Conservation (phyloP, 768 basidiomycete genomes). For the Amanita jacksonii region DNA sequence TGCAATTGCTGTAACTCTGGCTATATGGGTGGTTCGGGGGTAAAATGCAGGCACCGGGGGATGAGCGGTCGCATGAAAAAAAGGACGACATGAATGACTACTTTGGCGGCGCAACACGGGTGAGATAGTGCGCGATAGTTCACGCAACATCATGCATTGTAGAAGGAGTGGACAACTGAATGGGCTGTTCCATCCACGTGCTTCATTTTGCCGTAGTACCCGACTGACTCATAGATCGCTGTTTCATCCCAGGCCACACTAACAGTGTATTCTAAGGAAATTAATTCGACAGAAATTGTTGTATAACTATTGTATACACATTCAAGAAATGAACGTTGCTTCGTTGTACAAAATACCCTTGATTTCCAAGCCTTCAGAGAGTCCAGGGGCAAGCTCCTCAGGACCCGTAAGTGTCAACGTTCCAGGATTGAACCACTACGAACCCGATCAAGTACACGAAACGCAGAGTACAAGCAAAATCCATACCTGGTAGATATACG, state of each 20-base stretch:
- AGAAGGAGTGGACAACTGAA: constrained; percentile 12
- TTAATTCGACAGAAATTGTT: too few relatives aligned
- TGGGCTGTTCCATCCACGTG: too few relatives aligned
- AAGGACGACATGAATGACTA: background rate
- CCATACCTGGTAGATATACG: constrained; percentile 87
- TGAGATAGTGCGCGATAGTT: constrained; percentile 23
- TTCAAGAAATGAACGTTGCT: constrained; percentile 76
- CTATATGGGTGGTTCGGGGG: too few relatives aligned
- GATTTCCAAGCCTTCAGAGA: constrained; percentile 36
- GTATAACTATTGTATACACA: background rate
- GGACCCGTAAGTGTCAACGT: constrained; percentile 36
- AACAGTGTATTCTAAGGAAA: too few relatives aligned
- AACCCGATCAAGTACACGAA: constrained; percentile 4
- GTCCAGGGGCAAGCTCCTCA: constrained; percentile 27
- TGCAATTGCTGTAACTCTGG: background rate
- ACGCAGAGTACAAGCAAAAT: constrained; percentile 11
- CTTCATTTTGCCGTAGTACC: too few relatives aligned
- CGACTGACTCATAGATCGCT: too few relatives aligned
- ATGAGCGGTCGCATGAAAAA: background rate
- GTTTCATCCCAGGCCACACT: too few relatives aligned
- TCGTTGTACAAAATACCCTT: constrained; percentile 79
- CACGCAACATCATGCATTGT: constrained; percentile 48
- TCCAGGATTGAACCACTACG: constrained; percentile 39
- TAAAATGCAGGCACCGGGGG: too few relatives aligned
- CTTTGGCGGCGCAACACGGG: background rate